Evolutionary conservation across 1,139 yeast species (phyloP).

Genomic region (Kodamaea suecica): DNA sequence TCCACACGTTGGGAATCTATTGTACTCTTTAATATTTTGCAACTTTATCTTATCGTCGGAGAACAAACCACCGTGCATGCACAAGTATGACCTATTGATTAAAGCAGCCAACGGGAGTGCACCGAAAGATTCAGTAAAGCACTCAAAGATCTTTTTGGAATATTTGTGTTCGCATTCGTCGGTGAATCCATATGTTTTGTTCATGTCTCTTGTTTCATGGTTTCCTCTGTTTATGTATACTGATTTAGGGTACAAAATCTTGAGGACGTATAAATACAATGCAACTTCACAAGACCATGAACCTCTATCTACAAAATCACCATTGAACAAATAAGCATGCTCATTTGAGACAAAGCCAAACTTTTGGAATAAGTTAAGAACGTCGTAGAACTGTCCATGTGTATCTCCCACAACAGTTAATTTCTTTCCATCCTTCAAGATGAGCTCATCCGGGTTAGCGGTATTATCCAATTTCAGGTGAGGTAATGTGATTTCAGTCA

Average conservation of each 20-base stretch:
- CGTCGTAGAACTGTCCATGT: constrained; percentile 94
- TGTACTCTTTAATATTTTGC: constrained; percentile 68
- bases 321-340: constrained; percentile 88
- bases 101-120: constrained; percentile 84
- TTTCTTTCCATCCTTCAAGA: constrained; percentile 29
- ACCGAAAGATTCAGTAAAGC: constrained; percentile 85
- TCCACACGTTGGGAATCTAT: constrained; percentile 58
- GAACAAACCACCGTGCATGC: constrained; percentile 95
- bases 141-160: constrained; percentile 74
- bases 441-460: constrained; percentile 18
- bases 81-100: constrained; percentile 71
- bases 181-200: constrained; percentile 91
- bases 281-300: constrained; percentile 99
- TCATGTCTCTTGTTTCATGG: constrained; percentile 97
- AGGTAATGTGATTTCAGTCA: constrained; percentile 66
- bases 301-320: constrained; percentile 97
- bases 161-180: constrained; percentile 94
- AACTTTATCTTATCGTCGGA: constrained; percentile 71
- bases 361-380: constrained; percentile 68
- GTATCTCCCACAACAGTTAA: constrained; percentile 96
- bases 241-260: constrained; percentile 70
- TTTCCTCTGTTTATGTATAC: constrained; percentile 88
- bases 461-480: constrained; percentile 25
- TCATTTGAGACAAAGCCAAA: constrained; percentile 66
- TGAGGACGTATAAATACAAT: constrained; percentile 70